Evolutionary conservation across 148 eudicot species (phyloP), one percentile per base, ranked within the genome.

Genomic region (Polygonum maritimum): DNA sequence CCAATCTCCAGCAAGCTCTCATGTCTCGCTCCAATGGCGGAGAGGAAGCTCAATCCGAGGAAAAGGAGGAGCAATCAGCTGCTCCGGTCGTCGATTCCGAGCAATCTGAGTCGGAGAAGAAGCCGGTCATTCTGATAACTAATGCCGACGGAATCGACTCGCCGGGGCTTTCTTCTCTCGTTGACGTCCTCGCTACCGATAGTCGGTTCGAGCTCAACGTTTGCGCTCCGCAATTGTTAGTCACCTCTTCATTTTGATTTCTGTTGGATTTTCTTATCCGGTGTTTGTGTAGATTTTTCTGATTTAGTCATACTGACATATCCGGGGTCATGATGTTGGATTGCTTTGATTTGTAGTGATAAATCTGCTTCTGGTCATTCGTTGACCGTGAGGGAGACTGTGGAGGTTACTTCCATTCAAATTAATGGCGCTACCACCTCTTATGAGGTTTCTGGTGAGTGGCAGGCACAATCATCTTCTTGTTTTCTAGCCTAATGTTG

Each of bases 181-280:
- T 94, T 3, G 80, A 88, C 22, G 91, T 88, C 75, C 89, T 94
- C 62, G 92, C 88, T 52, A 51, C 77, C 21, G 78, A 83, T 74
- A 92, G 82, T 62, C 85, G 84, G 9, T 89, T 82, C 62, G 83
- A 84, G 78, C 90, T 94, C 82, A 78, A 84, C 74, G 95, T 92
- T 65, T 89, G 97, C 80, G 97, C 95, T 65, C 98, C 98, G 63
- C 98, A 92, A 81, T 92, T 88, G 98, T 92, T 72, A 69, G 91
- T 76, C 48, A 10, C 51, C 48, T 41, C 33, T 8, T 9, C 19
- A 26, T 15, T 74, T 48, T 65, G 45, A 35, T 58, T 55, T 19
- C 71, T 31, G 36, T 74, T 55, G 33, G 33, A 39, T 54, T 22
- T 22, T 39, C 74, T 9, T 36, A 0, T 48, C 75, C 0, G 44